A percentile compares a stretch with the other conserved stretches of the same genome.
Conservation (phyloP, 2,329 filamentous ascomycete species). For the Epichloe amarillans region DNA sequence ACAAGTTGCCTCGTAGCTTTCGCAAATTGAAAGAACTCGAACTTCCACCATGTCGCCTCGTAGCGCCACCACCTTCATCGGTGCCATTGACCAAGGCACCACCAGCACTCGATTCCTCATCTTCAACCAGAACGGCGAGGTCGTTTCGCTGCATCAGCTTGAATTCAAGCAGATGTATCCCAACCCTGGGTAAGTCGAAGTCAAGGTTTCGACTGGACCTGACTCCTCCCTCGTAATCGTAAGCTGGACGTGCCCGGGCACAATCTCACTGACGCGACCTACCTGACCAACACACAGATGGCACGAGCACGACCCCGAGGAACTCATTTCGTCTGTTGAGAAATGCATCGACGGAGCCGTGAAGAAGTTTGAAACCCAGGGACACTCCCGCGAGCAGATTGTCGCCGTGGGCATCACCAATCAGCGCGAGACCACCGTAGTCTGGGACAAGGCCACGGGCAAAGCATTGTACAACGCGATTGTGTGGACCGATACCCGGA, state of each 20-base stretch:
- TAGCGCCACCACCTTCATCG: conserved; percentile 40
- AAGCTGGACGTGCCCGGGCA: neutral
- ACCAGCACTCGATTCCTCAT: conserved; percentile 69
- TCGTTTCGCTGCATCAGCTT: conserved; percentile 59
- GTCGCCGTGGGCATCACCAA: conserved; percentile 70
- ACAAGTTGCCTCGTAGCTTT: conserved; percentile 8
- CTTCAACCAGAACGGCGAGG: conserved; percentile 57
- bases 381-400: conserved; percentile 55
- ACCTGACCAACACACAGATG: conserved; percentile 39
- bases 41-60: conserved; percentile 19
- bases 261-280: neutral
- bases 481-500: conserved; percentile 75
- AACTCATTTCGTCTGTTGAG: conserved; percentile 59
- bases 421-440: conserved; percentile 69
- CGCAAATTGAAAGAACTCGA: neutral
- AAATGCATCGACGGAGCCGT: conserved; percentile 65
- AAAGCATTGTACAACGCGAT: conserved; percentile 70
- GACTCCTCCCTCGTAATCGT: conserved; percentile 19
- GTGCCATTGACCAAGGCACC: conserved; percentile 69
- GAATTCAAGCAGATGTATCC: conserved; percentile 67
- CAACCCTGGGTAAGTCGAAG: conserved; percentile 47
- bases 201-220: too few species aligned
- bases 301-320: conserved; percentile 73
- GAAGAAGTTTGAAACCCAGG: conserved; percentile 52
- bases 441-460: conserved; percentile 67